Evolutionary conservation across 1,284 basidiomycete species (phyloP).

Genomic region (Porogramme epimiltina): DNA sequence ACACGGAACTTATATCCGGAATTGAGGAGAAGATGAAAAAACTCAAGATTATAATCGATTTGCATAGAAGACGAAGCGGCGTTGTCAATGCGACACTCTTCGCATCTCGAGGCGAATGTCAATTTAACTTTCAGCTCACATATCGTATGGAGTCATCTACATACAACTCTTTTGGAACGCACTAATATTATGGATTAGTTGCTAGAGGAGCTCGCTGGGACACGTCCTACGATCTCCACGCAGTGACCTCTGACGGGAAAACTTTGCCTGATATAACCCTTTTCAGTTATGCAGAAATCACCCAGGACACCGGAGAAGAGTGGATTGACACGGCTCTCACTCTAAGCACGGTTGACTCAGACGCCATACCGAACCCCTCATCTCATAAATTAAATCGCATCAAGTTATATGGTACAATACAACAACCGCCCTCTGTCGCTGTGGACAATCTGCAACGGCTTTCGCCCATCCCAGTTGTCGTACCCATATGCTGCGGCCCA

Average conservation of each 20-base stretch:
- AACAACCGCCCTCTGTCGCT: too few species aligned
- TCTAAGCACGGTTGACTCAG: neutral
- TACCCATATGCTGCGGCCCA: too few species aligned
- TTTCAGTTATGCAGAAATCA: neutral
- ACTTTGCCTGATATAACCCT: neutral
- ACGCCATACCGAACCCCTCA: too few species aligned
- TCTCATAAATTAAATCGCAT: too few species aligned
- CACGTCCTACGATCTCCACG: neutral
- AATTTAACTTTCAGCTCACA: neutral
- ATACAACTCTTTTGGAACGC: neutral
- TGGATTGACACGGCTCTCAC: neutral
- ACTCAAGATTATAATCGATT: too few species aligned
- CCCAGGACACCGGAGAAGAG: neutral
- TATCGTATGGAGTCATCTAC: neutral
- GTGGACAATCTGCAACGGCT: too few species aligned
- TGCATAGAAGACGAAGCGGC: too few species aligned
- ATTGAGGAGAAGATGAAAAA: too few species aligned
- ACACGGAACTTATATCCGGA: too few species aligned
- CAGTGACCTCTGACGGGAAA: neutral
- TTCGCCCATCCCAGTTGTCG: too few species aligned
- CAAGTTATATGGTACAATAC: too few species aligned
- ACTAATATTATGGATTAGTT: neutral
- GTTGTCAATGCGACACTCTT: neutral
- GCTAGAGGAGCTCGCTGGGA: neutral
- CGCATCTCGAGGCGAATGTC: neutral